Base-by-base conservation (phyloP, 176 grass and related monocot species). In the Tuctoria greenei region DNA sequence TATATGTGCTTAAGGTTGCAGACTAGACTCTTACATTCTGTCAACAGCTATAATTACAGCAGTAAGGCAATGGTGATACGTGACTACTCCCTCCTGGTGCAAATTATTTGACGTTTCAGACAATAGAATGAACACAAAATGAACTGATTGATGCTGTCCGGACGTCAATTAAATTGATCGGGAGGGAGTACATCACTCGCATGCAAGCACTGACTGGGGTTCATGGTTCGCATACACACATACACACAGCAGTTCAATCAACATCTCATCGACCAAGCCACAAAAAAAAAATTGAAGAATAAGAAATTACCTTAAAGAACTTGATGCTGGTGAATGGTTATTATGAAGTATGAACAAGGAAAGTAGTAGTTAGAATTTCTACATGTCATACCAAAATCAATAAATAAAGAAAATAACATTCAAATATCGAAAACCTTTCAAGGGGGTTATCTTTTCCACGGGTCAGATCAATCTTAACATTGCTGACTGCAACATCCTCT, bases 391-490 rank as follows among this genome's bases (percentile, higher is more conserved):
- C 2, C 2, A 11, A 74, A 77, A 77, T 70, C 66, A 64, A 71
- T 47, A 71, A 31, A 64, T 24, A 56, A 51, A 28, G 59, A n/a
- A 1, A 65, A 4, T 47, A 66, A 7, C n/a, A 64, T 72, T 44
- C n/a, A 69, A 63, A 42, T 7, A 44, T 74, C 0, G 21, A 26
- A 59, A 71, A 97, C 95, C 95, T 93, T 77, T 92, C 74, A n/a
- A 97, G 86, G 61, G 95, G 95, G 17, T 93, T 97, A 51, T 97
- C 66, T 63, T 71, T 93, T 74, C 95, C 95, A 69, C 86, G 88
- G 40, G 95, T 97, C 77, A 97, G 85, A 89, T 97, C 95, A 71
- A 97, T 97, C 80, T 88, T 97, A 8, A 97, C 79, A 84, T 97
- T 97, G 86, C 91, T 88, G 16, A 97, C 86, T 50, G 45, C 95